Conservation (phyloP, 2,329 filamentous ascomycete genomes). For the Ascomycota sp. region DNA sequence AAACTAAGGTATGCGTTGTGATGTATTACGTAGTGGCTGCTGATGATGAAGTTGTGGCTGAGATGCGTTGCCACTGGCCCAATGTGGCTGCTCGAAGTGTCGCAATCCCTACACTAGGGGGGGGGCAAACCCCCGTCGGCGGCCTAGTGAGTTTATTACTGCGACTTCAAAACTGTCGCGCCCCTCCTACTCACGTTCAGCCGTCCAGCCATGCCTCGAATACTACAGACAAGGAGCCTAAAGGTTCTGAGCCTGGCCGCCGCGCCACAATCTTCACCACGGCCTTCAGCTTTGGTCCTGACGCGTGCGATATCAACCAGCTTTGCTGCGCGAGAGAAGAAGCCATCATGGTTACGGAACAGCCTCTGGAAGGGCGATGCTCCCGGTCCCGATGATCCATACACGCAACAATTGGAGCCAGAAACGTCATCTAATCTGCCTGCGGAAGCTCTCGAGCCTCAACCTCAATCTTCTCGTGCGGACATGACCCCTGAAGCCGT, state of each 20-base stretch:
- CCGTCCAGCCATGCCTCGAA: conserved; percentile 17
- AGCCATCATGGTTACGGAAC: conserved; percentile 16
- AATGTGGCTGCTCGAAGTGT: no score
- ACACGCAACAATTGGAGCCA: conserved; percentile 12
- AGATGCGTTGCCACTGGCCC: no score
- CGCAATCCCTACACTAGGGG: no score
- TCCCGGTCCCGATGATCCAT: conserved; percentile 17
- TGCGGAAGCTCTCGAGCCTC: conserved; percentile 9
- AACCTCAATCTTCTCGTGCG: conserved; percentile 1
- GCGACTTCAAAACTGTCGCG: not conserved
- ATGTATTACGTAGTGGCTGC: no score
- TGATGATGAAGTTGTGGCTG: no score
- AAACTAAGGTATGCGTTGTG: no score
- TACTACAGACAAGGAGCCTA: conserved; percentile 16
- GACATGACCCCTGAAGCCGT: conserved; percentile 9
- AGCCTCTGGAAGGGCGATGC: conserved; percentile 19
- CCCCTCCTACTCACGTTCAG: not conserved
- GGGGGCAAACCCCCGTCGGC: no score
- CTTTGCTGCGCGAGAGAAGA: conserved; percentile 9
- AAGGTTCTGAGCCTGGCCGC: conserved; percentile 9
- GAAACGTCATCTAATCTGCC: conserved; percentile 11
- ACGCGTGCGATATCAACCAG: conserved; percentile 14
- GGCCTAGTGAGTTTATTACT: no score
- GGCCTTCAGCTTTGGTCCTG: conserved; percentile 9
- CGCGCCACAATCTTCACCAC: conserved; percentile 5